Evolutionary conservation across 2,329 filamentous ascomycete species (phyloP).

Genomic region (Monilinia aucupariae): DNA sequence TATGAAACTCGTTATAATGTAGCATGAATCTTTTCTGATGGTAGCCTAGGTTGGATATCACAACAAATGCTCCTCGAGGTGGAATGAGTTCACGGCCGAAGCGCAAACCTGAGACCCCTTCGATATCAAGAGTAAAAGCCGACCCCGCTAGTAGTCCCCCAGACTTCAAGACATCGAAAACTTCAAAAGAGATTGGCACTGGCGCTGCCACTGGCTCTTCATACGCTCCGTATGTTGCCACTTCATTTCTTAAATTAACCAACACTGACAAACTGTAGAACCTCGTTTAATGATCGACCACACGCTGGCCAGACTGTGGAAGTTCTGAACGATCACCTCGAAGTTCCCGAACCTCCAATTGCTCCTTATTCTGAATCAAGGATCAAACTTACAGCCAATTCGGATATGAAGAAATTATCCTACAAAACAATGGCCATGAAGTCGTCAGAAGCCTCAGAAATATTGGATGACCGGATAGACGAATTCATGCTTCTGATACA

Average conservation of each 20-base stretch:
- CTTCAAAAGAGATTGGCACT: not conserved
- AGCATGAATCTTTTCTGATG: slow-evolving; percentile 24
- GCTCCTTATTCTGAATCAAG: slow-evolving; percentile 69
- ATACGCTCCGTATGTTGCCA: slow-evolving; percentile 1
- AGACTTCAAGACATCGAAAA: slow-evolving; percentile 39
- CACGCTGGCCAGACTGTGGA: slow-evolving; percentile 81
- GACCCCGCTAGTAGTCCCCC: slow-evolving; percentile 43
- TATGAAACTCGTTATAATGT: slow-evolving; percentile 37
- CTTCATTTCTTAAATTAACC: not conserved
- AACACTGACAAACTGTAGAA: slow-evolving; percentile 39
- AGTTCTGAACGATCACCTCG: slow-evolving; percentile 71
- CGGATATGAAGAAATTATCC: slow-evolving; percentile 81
- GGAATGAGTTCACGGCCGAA: slow-evolving; percentile 24
- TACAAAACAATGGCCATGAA: slow-evolving; percentile 97
- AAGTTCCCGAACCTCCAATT: slow-evolving; percentile 61
- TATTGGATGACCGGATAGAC: slow-evolving; percentile 92
- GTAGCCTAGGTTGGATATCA: slow-evolving; percentile 54
- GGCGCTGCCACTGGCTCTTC: not conserved
- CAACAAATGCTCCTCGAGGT: slow-evolving; percentile 53
- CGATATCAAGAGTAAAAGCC: slow-evolving; percentile 43
- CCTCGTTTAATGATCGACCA: slow-evolving; percentile 67
- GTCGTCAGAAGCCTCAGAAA: slow-evolving; percentile 82
- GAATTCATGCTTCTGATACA: slow-evolving; percentile 73
- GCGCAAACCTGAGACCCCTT: slow-evolving; percentile 43
- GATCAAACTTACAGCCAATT: slow-evolving; percentile 78